Base-by-base conservation (phyloP, 2,329 filamentous ascomycete species). In the Penicillium capsulatum region DNA sequence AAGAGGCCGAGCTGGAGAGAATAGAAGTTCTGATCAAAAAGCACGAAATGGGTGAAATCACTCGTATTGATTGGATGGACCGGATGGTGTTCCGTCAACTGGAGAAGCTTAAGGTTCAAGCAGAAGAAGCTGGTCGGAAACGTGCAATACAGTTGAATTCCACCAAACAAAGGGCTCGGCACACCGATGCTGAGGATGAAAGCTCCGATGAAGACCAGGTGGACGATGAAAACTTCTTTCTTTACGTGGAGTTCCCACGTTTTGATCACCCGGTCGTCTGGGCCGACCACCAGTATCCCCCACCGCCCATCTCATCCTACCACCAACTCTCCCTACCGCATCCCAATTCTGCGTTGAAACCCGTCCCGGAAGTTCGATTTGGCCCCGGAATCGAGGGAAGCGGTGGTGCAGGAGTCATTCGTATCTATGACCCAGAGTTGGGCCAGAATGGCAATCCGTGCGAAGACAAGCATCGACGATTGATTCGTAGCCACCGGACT, bases 231-330 rank as follows among this genome's bases (percentile, higher is more conserved):
- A 80, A 81, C 7, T 96, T 94, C 60, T 80, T 84, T 34, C 77
- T 98, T 13, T 89, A 94, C 57, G 76, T 98, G 34, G 92, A 98
- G 57, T 80, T 98, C 33, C 90, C 90, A 9, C 82, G 90, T 8
- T 98, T 96, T 61, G 92, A 98, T 59, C 94, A 96, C 53, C 88
- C 92, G 0, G 80, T 98, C 29, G 87, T 98, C 17, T 98, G 94
- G 69, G 86, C 88, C 19, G 92, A 98, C 61, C 81, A 92, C 56
- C 89, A 96, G 60, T 98, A 98, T 58, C 81, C 85, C 1, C 78
- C 88, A 1, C 87, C 90, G 1, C 86, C 88, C 0, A 76, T 94
- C 28, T 92, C 90, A 1, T 79, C 83, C 9, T 72, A 91, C 42
- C 77, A 83, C 50, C 76, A 85, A 51, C 67, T 77, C 42, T 75